Evolutionary conservation across 108 stramenopile genomes (phyloP).

Genomic region (Cyclotella baltica): DNA sequence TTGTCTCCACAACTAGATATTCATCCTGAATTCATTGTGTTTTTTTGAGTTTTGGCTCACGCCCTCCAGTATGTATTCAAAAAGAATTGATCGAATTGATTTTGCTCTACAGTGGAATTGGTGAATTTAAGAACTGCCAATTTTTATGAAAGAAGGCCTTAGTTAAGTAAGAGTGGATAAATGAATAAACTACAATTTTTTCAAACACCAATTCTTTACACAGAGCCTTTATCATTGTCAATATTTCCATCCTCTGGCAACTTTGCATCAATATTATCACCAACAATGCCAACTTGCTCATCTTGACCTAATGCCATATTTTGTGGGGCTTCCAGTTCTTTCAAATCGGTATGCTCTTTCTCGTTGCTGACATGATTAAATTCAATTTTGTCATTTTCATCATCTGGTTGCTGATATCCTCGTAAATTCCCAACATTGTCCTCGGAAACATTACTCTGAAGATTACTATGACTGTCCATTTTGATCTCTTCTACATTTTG

Average conservation of each 20-base stretch:
- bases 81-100: too few relatives aligned
- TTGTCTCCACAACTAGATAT: too few relatives aligned
- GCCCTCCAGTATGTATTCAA: too few relatives aligned
- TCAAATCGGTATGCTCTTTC: background rate
- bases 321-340: background rate
- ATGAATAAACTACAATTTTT: background rate
- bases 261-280: background rate
- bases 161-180: too few relatives aligned
- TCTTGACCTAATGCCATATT: background rate
- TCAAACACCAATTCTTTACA: background rate
- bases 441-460: background rate
- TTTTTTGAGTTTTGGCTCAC: too few relatives aligned
- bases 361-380: background rate
- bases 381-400: background rate
- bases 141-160: too few relatives aligned
- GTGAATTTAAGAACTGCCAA: too few relatives aligned
- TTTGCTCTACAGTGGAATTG: too few relatives aligned
- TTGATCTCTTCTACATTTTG: background rate
- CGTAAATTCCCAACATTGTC: conserved; percentile 1
- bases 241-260: background rate
- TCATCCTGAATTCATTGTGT: too few relatives aligned
- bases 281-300: background rate
- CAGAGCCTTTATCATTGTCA: background rate
- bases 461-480: too few relatives aligned
- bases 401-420: background rate